These are phyloP conservation scores for Chrysosporium keratinophilum DNA, from an alignment of 2,329 filamentous ascomycete species.

Conservation along the genomic window DNA sequence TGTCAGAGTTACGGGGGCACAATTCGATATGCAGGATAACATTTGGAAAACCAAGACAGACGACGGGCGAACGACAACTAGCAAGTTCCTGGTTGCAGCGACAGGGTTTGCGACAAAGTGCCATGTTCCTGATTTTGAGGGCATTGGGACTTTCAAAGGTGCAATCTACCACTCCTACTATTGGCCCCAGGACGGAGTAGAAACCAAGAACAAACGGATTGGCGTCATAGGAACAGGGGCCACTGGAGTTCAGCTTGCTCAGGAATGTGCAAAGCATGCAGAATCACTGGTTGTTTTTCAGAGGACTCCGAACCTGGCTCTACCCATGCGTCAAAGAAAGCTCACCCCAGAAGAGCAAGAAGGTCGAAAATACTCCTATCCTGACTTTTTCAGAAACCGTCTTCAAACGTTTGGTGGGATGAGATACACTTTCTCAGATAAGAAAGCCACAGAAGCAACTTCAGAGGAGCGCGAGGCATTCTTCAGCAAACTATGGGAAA, in stretches of 20 bases:
- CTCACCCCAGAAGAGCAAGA: slow-evolving; percentile 44
- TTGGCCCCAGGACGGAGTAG: slow-evolving; percentile 50
- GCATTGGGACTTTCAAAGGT: slow-evolving; percentile 44
- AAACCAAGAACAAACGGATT: slow-evolving; percentile 48
- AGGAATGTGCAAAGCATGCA: slow-evolving; percentile 47
- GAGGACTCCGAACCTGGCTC: slow-evolving; percentile 54
- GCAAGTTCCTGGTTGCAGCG: slow-evolving; percentile 39
- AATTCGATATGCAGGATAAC: slow-evolving; percentile 29
- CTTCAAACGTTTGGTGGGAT: slow-evolving; percentile 48
- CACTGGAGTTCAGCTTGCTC: slow-evolving; percentile 53
- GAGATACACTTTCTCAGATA: slow-evolving; percentile 43
- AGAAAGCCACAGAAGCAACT: slow-evolving; percentile 45
- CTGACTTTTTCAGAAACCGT: slow-evolving; percentile 42
- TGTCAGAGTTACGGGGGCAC: slow-evolving; percentile 34
- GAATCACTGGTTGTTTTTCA: slow-evolving; percentile 46
- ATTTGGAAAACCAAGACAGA: slow-evolving; percentile 39
- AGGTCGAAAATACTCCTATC: slow-evolving; percentile 33
- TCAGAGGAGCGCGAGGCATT: slow-evolving; percentile 41
- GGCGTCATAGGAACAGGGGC: slow-evolving; percentile 57
- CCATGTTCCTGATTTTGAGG: slow-evolving; percentile 34
- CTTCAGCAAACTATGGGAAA: slow-evolving; percentile 41
- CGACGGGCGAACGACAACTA: slow-evolving; percentile 31
- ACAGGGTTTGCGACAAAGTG: slow-evolving; percentile 40
- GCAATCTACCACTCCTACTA: slow-evolving; percentile 50
- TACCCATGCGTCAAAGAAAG: slow-evolving; percentile 48